Base-by-base conservation (phyloP, 129 eudicot species). In the Lactuca saligna region DNA sequence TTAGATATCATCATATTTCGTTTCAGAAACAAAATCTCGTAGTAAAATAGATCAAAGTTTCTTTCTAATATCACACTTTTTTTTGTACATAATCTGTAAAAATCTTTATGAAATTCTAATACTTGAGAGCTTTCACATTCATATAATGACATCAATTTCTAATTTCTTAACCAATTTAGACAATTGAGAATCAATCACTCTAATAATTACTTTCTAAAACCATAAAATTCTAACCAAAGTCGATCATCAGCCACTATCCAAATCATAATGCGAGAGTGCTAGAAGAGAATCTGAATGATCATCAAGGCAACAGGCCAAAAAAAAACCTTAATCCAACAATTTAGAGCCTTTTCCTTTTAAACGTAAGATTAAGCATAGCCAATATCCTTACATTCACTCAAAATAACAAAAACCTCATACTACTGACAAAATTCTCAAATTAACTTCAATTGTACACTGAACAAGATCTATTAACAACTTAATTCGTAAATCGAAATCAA, bases 1-100 rank as follows among this genome's bases (percentile, higher is more conserved):
- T 75, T 3, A 70, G 16, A 46, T 20, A 38, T 61, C 68, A 50
- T 50, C 70, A 62, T 62, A 17, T 62, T 55, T 42, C 65, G 46
- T 29, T 51, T 39, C 20, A 73, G 20, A 25, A 54, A 32, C 58
- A 13, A 54, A n/a, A 65, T 8, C 10, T 10, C 51, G 55, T 54
- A 4, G 16, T 3, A 53, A 51, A 67, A 33, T 34, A 53, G 33
- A 67, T 55, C 8, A 3, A 41, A 70, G 1, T 46, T 9, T 12
- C 12, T 14, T 5, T 6, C 12, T 38, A 25, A 17, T 31, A 33
- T 57, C 25, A 63, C 61, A 62, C 17, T 17, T 25, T 13, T 17
- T 17, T 38, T 7, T 6, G 3, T 63, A 73, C 54, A 53, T 20
- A 37, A 8, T 15, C 4, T 15, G 15, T 34, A 33, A 39, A 6